These are phyloP conservation scores for Curvularia sp. DNA, from an alignment of 2,329 filamentous ascomycete species.

Conservation along the genomic window DNA sequence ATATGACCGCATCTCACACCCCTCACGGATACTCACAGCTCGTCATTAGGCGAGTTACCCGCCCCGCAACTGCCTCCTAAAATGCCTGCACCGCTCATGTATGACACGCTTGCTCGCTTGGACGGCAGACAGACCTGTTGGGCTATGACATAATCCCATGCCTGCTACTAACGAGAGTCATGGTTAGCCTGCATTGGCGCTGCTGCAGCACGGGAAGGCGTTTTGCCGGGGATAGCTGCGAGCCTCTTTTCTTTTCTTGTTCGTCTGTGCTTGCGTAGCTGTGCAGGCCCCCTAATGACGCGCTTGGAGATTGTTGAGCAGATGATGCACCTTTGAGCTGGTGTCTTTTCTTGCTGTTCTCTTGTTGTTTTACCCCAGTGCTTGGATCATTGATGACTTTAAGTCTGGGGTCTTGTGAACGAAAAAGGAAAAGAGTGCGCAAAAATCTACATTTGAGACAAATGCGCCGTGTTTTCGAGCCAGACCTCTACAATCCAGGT, in stretches of 20 bases:
- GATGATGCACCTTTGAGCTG: background rate
- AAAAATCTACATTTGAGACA: too few relatives aligned
- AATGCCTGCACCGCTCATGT: background rate
- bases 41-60: conserved; percentile 18
- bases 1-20: conserved; percentile 6
- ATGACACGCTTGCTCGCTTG: conserved; percentile 15
- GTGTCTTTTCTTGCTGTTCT: background rate
- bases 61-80: conserved; percentile 10
- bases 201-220: conserved; percentile 3
- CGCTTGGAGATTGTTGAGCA: background rate
- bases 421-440: too few relatives aligned
- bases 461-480: too few relatives aligned
- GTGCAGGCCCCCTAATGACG: conserved; percentile 7
- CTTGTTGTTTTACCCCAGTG: too few relatives aligned
- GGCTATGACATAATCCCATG: conserved; percentile 14
- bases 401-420: too few relatives aligned
- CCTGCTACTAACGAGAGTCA: conserved; percentile 3
- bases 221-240: conserved; percentile 7
- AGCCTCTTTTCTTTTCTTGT: conserved; percentile 7
- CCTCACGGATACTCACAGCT: background rate
- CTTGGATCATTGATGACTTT: too few relatives aligned
- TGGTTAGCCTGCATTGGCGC: conserved; percentile 9
- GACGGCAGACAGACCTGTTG: background rate
- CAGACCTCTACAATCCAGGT: too few relatives aligned
- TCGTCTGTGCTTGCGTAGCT: conserved; percentile 7